Base-by-base conservation (phyloP, 352 stramenopile species). In the Phytophthora nicotianae region DNA sequence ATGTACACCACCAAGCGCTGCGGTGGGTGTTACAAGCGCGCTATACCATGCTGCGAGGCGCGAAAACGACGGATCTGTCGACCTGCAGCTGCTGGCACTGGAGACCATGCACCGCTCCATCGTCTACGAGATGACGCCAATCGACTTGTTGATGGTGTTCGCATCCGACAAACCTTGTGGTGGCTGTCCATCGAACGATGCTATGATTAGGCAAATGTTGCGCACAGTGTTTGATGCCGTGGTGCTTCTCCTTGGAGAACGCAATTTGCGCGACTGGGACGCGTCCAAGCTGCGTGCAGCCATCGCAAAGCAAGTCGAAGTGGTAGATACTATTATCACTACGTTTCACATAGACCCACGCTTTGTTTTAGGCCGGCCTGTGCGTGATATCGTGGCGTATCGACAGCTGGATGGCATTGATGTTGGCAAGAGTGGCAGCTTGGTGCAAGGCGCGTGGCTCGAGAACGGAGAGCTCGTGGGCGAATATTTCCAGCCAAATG, bases 11-110 rank as follows among this genome's bases (percentile, higher is more conserved):
- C 73, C 80, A 5, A 89, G 72, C 37, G 74, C 75, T 10, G 64
- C 72, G 0, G 58, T 89, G 23, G 78, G 77, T 6, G 73, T 89
- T 24, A 54, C 70, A 32, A 83, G 71, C 35, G 77, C 75, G 9
- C 33, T 89, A 51, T 85, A 73, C 52, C 74, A 89, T 41, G 80
- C 80, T 32, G 61, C 75, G 26, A 57, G 47, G 19, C 57, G 62
- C 37, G 62, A 62, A 14, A 68, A 68, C 14, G 43, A 48, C 16
- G 16, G n/a, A 10, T 46, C 29, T 1, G 4, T 50, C 49, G 53
- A 66, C 7, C 21, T 67, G 50, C 38, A 62, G 21, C 56, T 87
- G 26, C 54, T 64, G 14, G 23, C 35, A 9, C 63, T 87, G 19
- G 53, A 67, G 29, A 73, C 77, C 0, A 37, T 46, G 4, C 56